phyloP scores from a whole-genome alignment of 441 rosid species.

The Macaranga tanarius region DNA sequence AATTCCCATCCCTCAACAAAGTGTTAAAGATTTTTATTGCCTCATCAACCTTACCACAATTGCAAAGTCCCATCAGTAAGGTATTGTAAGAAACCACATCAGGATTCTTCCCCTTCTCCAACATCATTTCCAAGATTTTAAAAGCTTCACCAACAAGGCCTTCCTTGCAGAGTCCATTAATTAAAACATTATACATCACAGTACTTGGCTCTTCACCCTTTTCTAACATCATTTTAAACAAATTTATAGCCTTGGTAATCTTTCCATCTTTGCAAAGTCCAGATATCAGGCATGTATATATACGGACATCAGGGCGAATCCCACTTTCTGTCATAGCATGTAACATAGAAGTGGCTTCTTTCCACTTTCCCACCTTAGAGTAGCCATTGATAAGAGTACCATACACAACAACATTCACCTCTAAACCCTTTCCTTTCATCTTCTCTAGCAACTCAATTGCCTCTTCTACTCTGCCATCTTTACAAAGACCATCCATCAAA shows the following conservation, averaged over 20 bases:
- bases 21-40: constrained; percentile 48
- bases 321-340: constrained; percentile 45
- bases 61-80: constrained; percentile 54
- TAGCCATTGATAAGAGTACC: constrained; percentile 61
- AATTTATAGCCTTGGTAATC: constrained; percentile 46
- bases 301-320: constrained; percentile 49
- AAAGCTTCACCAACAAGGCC: constrained; percentile 50
- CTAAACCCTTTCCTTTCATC: constrained; percentile 52
- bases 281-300: constrained; percentile 48
- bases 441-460: constrained; percentile 62
- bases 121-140: constrained; percentile 59
- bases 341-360: constrained; percentile 47
- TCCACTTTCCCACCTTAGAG: constrained; percentile 54
- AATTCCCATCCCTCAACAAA: constrained; percentile 37
- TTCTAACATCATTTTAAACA: constrained; percentile 49
- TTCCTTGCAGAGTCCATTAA: constrained; percentile 59
- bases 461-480: constrained; percentile 46
- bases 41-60: constrained; percentile 49
- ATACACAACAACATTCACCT: constrained; percentile 50
- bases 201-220: constrained; percentile 46
- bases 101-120: constrained; percentile 52
- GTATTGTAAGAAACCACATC: constrained; percentile 57
- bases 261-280: constrained; percentile 56
- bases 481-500: constrained; percentile 71
- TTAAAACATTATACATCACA: constrained; percentile 57